Evolutionary conservation across 129 eudicot species (phyloP).

Genomic region (Flaveria bidentis): DNA sequence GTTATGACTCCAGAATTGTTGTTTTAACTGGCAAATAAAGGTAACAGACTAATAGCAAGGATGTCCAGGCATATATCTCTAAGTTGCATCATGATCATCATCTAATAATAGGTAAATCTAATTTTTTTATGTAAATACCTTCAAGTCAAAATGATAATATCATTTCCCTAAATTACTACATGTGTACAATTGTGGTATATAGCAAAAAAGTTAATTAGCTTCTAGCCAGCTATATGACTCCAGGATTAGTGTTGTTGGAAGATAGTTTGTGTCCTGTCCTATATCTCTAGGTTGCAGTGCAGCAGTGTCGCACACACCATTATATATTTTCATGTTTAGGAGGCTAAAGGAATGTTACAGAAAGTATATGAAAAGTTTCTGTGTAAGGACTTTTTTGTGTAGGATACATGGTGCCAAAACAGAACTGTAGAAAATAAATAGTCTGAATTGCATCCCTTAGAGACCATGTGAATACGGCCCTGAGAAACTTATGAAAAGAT

Average conservation of each 20-base stretch:
- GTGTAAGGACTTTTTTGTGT: background rate
- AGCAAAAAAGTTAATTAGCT: background rate
- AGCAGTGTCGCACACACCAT: background rate
- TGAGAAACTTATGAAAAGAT: background rate
- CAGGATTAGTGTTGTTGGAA: background rate
- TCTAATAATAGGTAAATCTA: background rate
- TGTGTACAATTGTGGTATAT: constrained; percentile 3
- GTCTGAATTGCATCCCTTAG: too few species aligned
- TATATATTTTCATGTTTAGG: background rate
- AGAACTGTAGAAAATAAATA: too few species aligned
- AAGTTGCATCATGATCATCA: background rate
- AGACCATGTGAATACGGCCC: background rate
- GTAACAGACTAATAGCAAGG: constrained; percentile 1
- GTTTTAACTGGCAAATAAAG: background rate
- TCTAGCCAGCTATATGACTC: constrained; percentile 1
- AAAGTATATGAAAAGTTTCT: background rate
- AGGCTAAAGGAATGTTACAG: background rate
- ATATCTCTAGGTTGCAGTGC: background rate
- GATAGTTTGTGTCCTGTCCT: background rate
- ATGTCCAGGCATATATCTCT: background rate
- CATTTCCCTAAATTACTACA: constrained; percentile 9
- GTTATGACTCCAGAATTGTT: background rate
- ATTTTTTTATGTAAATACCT: too few species aligned
- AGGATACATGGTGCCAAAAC: constrained; percentile 9
- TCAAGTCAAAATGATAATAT: background rate